Evolutionary conservation across 106 monocot species (phyloP).

Genomic region (Amphibolis antarctica): DNA sequence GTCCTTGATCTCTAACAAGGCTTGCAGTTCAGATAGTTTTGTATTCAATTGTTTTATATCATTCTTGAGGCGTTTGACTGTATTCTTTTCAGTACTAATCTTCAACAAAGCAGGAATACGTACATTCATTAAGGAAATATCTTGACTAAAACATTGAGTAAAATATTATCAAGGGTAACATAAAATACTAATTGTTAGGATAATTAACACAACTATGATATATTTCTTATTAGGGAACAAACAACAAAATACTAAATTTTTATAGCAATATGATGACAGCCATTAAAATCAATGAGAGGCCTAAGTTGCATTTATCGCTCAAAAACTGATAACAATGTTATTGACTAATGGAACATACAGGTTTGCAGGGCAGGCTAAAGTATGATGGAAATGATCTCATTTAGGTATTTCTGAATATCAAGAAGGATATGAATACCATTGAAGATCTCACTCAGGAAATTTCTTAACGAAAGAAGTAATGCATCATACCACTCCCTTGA

Average conservation of each 20-base stretch:
- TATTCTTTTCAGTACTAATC: conserved; percentile 85
- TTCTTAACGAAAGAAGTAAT: conserved; percentile 62
- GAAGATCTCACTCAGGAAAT: conserved; percentile 89
- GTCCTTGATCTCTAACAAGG: conserved; percentile 75
- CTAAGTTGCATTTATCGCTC: too few species aligned
- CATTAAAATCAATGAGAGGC: too few species aligned
- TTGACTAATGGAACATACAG: too few species aligned
- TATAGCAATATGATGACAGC: too few species aligned
- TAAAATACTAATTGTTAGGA: neutral
- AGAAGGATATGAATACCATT: conserved; percentile 88
- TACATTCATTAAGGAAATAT: conserved; percentile 56
- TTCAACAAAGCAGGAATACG: conserved; percentile 80
- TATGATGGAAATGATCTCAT: neutral
- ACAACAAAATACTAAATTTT: too few species aligned
- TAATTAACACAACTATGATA: neutral
- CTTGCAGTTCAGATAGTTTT: conserved; percentile 78
- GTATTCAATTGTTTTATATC: conserved; percentile 92
- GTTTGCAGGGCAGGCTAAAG: too few species aligned
- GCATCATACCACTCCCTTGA: conserved; percentile 93
- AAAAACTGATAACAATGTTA: too few species aligned
- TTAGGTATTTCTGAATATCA: neutral
- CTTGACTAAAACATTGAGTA: too few species aligned
- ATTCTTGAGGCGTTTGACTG: conserved; percentile 67
- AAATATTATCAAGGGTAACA: neutral
- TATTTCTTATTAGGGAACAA: too few species aligned